These are phyloP conservation scores for Kalmusia sp. DNA, from an alignment of 2,329 filamentous ascomycete species.

Conservation along the genomic window DNA sequence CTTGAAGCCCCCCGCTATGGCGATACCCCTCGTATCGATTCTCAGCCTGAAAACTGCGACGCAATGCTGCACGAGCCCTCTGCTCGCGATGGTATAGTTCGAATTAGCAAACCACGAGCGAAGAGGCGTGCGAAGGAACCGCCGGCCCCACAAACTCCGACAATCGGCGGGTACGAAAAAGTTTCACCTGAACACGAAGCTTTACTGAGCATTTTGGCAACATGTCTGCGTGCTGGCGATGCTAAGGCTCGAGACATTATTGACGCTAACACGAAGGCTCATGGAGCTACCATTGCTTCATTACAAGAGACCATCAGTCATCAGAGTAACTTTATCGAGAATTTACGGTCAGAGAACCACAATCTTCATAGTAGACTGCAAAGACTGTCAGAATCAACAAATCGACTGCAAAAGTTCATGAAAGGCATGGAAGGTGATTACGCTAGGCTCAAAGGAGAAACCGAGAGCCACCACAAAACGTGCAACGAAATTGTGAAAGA, in stretches of 20 bases:
- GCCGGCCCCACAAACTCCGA: neutral
- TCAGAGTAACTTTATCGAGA: conserved; percentile 16
- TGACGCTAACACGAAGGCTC: conserved; percentile 4
- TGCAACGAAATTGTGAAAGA: conserved; percentile 19
- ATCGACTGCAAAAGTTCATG: conserved; percentile 30
- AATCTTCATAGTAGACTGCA: conserved; percentile 6
- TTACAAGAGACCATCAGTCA: conserved; percentile 15
- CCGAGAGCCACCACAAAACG: conserved; percentile 16
- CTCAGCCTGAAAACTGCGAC: neutral
- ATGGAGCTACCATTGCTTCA: conserved; percentile 12
- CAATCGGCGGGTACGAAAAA: neutral
- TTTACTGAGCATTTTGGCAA: conserved; percentile 1
- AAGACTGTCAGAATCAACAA: conserved; percentile 22
- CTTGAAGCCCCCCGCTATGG: too few species aligned
- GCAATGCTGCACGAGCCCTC: conserved; percentile 6
- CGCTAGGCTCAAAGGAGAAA: conserved; percentile 24
- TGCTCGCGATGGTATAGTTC: neutral
- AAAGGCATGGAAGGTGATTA: conserved; percentile 38
- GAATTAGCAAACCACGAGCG: conserved; percentile 8
- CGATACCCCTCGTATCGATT: too few species aligned
- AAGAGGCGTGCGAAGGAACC: neutral
- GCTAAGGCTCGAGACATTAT: conserved; percentile 5
- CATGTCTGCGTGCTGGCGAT: conserved; percentile 4
- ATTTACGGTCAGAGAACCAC: conserved; percentile 14
- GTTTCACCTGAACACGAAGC: conserved; percentile 1